phyloP scores from a whole-genome alignment of 768 basidiomycete species.

The Clathrus columnatus region DNA sequence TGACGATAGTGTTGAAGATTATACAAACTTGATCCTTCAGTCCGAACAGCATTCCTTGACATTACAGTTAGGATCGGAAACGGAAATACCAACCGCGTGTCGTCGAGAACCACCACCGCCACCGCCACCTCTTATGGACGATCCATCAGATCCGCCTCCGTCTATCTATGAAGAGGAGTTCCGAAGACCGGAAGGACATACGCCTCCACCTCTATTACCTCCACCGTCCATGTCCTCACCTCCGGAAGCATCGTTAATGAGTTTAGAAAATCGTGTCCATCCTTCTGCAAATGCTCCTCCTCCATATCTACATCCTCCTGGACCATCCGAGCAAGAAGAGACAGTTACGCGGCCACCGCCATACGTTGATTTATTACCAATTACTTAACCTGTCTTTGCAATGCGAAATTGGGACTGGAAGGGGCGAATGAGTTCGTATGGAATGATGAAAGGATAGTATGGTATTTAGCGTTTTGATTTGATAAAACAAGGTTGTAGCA shows the following conservation, averaged over 20 bases:
- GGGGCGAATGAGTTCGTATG: too few relatives aligned
- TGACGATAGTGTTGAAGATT: constrained; percentile 60
- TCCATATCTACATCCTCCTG: constrained; percentile 58
- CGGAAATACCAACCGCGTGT: constrained; percentile 7
- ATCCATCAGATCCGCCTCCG: constrained; percentile 82
- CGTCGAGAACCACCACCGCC: constrained; percentile 49
- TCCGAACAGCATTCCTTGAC: constrained; percentile 47
- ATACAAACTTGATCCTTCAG: constrained; percentile 45
- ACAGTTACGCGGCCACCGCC: constrained; percentile 28
- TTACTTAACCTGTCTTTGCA: too few relatives aligned
- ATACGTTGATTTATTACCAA: constrained; percentile 26
- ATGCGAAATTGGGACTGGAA: too few relatives aligned
- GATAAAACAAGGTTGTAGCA: not conserved
- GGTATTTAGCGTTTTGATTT: not conserved
- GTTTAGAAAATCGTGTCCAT: constrained; percentile 20
- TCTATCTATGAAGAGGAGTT: constrained; percentile 65
- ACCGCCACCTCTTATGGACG: constrained; percentile 76
- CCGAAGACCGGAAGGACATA: constrained; percentile 6
- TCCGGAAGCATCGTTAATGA: constrained; percentile 6
- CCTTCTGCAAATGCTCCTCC: constrained; percentile 58
- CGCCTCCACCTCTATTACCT: constrained; percentile 12
- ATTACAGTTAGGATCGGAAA: constrained; percentile 34
- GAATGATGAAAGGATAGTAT: too few relatives aligned
- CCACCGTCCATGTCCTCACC: constrained; percentile 18
- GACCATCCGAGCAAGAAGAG: not conserved